Conservation (phyloP, 352 stramenopile genomes). For the Phytophthora pini region DNA sequence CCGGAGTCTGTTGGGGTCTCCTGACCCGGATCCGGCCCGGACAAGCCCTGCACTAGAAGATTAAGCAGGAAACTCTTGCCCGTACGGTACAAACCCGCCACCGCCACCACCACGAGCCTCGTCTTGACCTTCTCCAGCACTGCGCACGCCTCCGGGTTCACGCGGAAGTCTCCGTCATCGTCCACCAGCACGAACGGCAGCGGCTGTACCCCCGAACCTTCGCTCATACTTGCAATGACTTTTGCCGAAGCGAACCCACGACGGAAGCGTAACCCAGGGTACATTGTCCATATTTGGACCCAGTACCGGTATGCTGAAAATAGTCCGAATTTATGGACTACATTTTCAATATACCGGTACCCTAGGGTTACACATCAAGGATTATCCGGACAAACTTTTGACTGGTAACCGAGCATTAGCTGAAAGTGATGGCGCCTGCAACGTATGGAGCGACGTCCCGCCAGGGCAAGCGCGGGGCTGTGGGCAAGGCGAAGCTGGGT, state of each 20-base stretch:
- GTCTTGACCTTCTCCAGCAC: conserved; percentile 77
- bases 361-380: too few relatives aligned
- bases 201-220: conserved; percentile 50
- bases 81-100: conserved; percentile 89
- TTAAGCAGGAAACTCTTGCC: conserved; percentile 93
- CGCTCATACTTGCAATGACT: conserved; percentile 29
- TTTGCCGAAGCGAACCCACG: conserved; percentile 26
- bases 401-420: background rate
- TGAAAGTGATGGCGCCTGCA: conserved; percentile 10
- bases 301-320: background rate
- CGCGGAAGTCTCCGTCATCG: conserved; percentile 78
- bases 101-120: conserved; percentile 85
- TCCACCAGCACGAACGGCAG: conserved; percentile 85
- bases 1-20: conserved; percentile 34
- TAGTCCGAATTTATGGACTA: too few relatives aligned
- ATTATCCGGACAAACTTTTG: too few relatives aligned
- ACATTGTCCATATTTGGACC: background rate
- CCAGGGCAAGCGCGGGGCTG: conserved; percentile 37
- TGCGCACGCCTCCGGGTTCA: conserved; percentile 77
- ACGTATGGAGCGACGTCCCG: conserved; percentile 34
- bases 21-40: conserved; percentile 22
- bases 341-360: too few relatives aligned
- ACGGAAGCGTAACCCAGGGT: background rate
- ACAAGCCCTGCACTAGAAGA: conserved; percentile 68
- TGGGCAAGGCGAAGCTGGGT: conserved; percentile 30